Base-by-base conservation (phyloP, 2,329 filamentous ascomycete species). In the Cladosporium sp. region DNA sequence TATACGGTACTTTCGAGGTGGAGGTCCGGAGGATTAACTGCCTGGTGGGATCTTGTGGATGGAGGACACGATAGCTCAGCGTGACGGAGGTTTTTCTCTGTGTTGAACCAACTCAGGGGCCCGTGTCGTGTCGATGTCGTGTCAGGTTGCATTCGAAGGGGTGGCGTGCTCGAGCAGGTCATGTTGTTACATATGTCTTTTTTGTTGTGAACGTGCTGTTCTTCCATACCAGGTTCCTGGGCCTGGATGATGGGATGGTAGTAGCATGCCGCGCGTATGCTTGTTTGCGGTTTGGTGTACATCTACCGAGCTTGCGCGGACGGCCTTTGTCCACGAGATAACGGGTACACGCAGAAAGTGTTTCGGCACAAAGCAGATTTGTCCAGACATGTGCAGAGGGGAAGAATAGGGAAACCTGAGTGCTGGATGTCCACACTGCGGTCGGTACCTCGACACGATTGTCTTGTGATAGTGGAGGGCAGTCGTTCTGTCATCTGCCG, bases 281-380 rank as follows among this genome's bases (percentile, higher is more conserved):
- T 48, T 40, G 27, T 37, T 12, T 41, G 37, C 24, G 17, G 29
- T 40, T 41, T 27, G 45, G 45, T 41, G 45, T 32, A 41, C 37
- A 41, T 38, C 12, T 34, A 37, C 37, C 45, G 45, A 48, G 27
- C 37, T 48, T 48, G 45, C 45, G 45, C 45, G 45, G 45, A 41
- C 27, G 12, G 24, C 13, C 12, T 15, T 13, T 41, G 37, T 48
- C 40, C 45, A 41, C 37, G 37, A 41, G 45, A 20, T 34, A 11
- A 41, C 45, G 45, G 45, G 45, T 41, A 27, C 9, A 24, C n/a
- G 9, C 45, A 48, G 37, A 37, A 41, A 9, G 24, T 13, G 24
- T 48, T 11, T 24, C 11, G 17, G 24, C n/a, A 27, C 22, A 4
- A 9, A 9, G 9, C 9, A 9, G 22, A 5, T 27, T 27, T 9